A percentile compares a stretch with the other conserved stretches of the same genome.
Evolutionary conservation across 768 basidiomycete species (phyloP).

Genomic region (Suillus fuscotomentosus): DNA sequence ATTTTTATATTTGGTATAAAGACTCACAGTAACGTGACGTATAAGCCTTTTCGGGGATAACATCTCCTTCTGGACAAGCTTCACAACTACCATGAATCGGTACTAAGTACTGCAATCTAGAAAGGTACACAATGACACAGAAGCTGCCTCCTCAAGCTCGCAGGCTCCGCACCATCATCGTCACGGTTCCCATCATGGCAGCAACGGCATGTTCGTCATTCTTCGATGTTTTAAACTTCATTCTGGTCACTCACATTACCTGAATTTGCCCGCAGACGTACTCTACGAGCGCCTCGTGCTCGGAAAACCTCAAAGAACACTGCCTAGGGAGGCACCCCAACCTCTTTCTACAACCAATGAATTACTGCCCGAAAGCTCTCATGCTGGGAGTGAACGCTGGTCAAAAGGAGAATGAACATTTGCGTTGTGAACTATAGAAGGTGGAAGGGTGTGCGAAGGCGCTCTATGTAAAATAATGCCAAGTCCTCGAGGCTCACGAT

Average conservation of each 20-base stretch:
- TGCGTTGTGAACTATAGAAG: slow-evolving; percentile 4
- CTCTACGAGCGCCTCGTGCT: slow-evolving; percentile 64
- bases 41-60: background rate
- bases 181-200: slow-evolving; percentile 62
- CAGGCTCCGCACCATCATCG: slow-evolving; percentile 52
- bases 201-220: slow-evolving; percentile 55
- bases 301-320: slow-evolving; percentile 44
- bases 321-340: slow-evolving; percentile 23
- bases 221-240: background rate
- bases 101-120: background rate
- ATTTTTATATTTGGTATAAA: no score
- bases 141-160: slow-evolving; percentile 45
- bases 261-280: slow-evolving; percentile 42
- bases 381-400: background rate
- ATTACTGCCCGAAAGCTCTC: slow-evolving; percentile 7
- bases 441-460: background rate
- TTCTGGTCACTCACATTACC: slow-evolving; percentile 8
- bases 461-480: slow-evolving; percentile 15
- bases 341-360: slow-evolving; percentile 5
- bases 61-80: background rate
- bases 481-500: slow-evolving; percentile 20
- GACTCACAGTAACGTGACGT: no score
- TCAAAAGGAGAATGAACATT: background rate
- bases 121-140: slow-evolving; percentile 18
- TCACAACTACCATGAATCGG: background rate